Percentiles rank a stretch among this genome's conserved stretches.
phyloP scores from a whole-genome alignment of 2,329 filamentous ascomycete genomes.

The Monilinia fructigena region DNA sequence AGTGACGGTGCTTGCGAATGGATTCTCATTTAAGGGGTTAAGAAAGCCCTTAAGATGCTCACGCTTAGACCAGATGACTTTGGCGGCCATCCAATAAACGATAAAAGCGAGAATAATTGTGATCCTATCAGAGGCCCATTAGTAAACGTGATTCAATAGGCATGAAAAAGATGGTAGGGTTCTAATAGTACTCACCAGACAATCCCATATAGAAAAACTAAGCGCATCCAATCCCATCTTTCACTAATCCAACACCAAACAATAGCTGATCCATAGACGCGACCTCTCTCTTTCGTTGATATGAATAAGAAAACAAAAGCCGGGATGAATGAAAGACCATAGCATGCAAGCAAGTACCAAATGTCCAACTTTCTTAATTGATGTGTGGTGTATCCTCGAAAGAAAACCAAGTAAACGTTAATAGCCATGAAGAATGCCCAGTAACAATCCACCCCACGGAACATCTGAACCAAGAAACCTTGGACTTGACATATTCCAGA shows the following conservation, averaged over 20 bases:
- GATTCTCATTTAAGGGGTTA: constrained; percentile 51
- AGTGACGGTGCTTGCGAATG: constrained; percentile 37
- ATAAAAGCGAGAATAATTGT: constrained; percentile 58
- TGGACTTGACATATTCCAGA: constrained; percentile 61
- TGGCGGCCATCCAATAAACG: constrained; percentile 64
- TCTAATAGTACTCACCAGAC: constrained; percentile 50
- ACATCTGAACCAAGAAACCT: constrained; percentile 78
- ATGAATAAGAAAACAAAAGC: constrained; percentile 53
- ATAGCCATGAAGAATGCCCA: constrained; percentile 59
- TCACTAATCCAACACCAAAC: constrained; percentile 75
- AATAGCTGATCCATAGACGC: constrained; percentile 43
- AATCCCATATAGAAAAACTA: constrained; percentile 70
- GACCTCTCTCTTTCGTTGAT: constrained; percentile 35
- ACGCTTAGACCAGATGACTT: constrained; percentile 61
- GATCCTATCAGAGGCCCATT: constrained; percentile 40
- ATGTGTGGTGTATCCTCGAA: constrained; percentile 50
- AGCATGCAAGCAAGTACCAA: constrained; percentile 52
- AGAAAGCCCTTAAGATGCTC: constrained; percentile 56
- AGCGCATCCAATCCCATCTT: constrained; percentile 67
- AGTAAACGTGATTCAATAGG: constrained; percentile 31
- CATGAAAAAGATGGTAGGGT: neutral
- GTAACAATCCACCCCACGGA: constrained; percentile 51
- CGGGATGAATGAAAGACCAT: constrained; percentile 53
- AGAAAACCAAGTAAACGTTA: constrained; percentile 60
- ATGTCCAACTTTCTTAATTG: constrained; percentile 53